Conservation (phyloP, 306 rosid genomes). For the Gleditsia sinensis region DNA sequence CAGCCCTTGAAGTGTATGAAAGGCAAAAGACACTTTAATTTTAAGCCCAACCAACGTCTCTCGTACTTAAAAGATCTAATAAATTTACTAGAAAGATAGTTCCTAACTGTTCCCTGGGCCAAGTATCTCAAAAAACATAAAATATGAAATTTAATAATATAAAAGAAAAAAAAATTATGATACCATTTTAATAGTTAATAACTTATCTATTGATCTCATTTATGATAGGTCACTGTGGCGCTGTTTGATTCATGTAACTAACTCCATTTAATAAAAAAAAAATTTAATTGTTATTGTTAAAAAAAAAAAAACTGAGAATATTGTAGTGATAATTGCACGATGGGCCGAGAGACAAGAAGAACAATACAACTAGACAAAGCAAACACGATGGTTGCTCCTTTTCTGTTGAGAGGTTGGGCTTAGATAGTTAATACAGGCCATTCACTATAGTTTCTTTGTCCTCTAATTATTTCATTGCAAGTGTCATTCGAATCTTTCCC, state of each 20-base stretch:
- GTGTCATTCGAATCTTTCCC: conserved; percentile 39
- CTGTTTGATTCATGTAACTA: too few species aligned
- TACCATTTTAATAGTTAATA: too few species aligned
- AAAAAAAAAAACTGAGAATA: too few species aligned
- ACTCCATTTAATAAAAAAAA: too few species aligned
- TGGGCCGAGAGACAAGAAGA: conserved; percentile 30
- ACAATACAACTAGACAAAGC: conserved; percentile 38
- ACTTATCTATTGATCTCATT: too few species aligned
- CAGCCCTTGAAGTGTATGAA: conserved; percentile 38
- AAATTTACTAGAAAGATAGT: neutral
- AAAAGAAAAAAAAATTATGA: too few species aligned
- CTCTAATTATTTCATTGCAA: conserved; percentile 18
- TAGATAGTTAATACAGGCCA: conserved; percentile 32
- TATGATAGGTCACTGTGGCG: too few species aligned
- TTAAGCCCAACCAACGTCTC: neutral
- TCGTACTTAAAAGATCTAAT: neutral
- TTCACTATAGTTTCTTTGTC: conserved; percentile 1
- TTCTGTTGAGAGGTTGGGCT: conserved; percentile 39
- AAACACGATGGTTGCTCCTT: conserved; percentile 28
- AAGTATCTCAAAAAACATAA: too few species aligned
- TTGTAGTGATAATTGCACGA: neutral
- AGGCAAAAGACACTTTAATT: conserved; percentile 32
- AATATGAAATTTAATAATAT: too few species aligned
- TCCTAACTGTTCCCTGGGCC: too few species aligned
- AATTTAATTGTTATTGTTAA: too few species aligned